phyloP scores from a whole-genome alignment of 1,284 basidiomycete genomes.

The Ganoderma meredithae region DNA sequence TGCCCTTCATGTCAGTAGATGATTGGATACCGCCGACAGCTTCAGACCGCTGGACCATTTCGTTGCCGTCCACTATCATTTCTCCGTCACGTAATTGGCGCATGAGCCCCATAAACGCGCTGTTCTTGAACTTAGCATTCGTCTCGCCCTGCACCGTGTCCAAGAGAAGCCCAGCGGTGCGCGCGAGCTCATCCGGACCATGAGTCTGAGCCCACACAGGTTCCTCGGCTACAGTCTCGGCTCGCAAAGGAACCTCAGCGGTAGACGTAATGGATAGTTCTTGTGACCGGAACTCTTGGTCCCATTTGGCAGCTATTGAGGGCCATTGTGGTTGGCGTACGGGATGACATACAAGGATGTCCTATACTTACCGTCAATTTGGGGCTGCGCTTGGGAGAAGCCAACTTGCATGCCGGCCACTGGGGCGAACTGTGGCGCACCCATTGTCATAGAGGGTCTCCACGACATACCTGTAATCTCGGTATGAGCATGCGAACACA shows the following conservation, averaged over 20 bases:
- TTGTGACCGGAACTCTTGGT: constrained; percentile 67
- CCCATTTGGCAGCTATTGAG: constrained; percentile 53
- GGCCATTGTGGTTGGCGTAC: constrained; percentile 2
- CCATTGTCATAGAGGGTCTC: constrained; percentile 17
- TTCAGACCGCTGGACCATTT: constrained; percentile 69
- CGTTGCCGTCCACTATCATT: constrained; percentile 84
- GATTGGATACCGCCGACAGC: constrained; percentile 32
- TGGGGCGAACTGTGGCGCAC: constrained; percentile 22
- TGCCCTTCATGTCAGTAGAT: constrained; percentile 65
- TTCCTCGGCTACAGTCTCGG: constrained; percentile 33
- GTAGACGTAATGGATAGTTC: constrained; percentile 46
- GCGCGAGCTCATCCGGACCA: constrained; percentile 70
- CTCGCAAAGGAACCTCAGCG: constrained; percentile 27
- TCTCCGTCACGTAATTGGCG: constrained; percentile 83
- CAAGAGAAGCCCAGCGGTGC: constrained; percentile 76
- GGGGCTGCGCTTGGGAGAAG: constrained; percentile 20
- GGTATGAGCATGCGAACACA: neutral
- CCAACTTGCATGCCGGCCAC: constrained; percentile 22
- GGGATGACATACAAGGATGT: neutral
- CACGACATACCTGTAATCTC: constrained; percentile 22
- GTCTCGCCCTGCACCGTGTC: constrained; percentile 73
- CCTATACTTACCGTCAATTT: constrained; percentile 29
- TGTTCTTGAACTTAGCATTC: constrained; percentile 90
- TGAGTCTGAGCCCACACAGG: constrained; percentile 42
- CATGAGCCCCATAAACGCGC: constrained; percentile 90